Conservation (phyloP, 768 basidiomycete genomes). For the Ramaria sp. region DNA sequence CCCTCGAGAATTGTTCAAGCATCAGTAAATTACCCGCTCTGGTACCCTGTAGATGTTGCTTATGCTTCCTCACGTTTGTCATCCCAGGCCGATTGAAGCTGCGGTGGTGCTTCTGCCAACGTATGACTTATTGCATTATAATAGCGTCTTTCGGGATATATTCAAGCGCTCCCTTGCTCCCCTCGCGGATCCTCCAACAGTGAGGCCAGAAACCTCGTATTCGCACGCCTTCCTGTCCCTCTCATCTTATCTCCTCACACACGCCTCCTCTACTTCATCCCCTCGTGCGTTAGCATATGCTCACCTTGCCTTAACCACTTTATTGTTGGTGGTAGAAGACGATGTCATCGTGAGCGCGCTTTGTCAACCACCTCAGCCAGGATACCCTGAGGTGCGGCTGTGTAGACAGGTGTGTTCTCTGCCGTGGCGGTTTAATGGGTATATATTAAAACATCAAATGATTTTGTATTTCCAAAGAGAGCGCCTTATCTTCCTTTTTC, state of each 20-base stretch:
- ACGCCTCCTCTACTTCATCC: conserved; percentile 52
- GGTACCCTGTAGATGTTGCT: neutral
- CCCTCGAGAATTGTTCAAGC: conserved; percentile 44
- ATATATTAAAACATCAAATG: neutral
- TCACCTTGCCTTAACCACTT: conserved; percentile 40
- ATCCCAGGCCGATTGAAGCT: conserved; percentile 49
- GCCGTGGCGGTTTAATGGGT: neutral
- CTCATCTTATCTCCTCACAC: conserved; percentile 56
- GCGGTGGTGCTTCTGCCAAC: conserved; percentile 47
- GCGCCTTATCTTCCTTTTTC: conserved; percentile 38
- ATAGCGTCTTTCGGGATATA: conserved; percentile 37
- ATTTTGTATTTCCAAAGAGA: conserved; percentile 25
- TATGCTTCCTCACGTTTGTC: neutral
- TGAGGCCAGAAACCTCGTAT: conserved; percentile 21
- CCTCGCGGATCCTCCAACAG: conserved; percentile 6
- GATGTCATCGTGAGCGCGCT: conserved; percentile 35
- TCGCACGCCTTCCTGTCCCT: conserved; percentile 42
- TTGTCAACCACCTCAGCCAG: conserved; percentile 27
- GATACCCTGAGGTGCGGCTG: conserved; percentile 30
- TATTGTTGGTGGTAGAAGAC: conserved; percentile 43
- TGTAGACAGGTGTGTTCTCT: conserved; percentile 47
- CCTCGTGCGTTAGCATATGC: conserved; percentile 54
- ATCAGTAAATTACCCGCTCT: conserved; percentile 30
- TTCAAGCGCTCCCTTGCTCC: conserved; percentile 28
- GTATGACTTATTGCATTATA: conserved; percentile 49